phyloP scores from a whole-genome alignment of 345 rosid species.

The Hypericum perforatum region DNA sequence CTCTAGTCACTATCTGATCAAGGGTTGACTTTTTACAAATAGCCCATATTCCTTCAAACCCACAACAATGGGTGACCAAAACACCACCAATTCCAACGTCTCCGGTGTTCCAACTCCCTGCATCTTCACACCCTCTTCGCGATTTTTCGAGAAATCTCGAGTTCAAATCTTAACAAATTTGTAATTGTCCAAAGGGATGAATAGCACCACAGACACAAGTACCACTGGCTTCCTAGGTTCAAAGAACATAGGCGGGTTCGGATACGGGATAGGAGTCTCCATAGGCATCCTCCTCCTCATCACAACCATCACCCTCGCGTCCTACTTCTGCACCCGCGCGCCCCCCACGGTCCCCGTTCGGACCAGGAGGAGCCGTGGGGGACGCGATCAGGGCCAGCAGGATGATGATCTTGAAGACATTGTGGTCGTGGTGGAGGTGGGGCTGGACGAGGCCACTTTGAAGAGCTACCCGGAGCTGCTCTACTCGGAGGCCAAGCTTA shows the following conservation, averaged over 20 bases:
- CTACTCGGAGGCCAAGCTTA: conserved; percentile 48
- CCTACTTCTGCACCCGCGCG: conserved; percentile 34
- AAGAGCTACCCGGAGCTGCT: conserved; percentile 62
- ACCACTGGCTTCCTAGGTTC: conserved; percentile 11
- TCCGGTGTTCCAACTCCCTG: not conserved
- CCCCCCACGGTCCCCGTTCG: not conserved
- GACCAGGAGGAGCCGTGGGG: not conserved
- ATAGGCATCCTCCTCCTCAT: conserved; percentile 35
- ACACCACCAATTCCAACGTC: conserved; percentile 6
- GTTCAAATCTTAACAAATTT: not conserved
- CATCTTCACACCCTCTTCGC: not conserved
- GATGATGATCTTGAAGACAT: conserved; percentile 8
- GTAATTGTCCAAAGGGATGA: conserved; percentile 13
- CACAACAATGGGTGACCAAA: conserved; percentile 28
- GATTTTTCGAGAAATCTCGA: no score
- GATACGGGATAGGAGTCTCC: conserved; percentile 36
- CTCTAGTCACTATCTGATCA: conserved; percentile 3
- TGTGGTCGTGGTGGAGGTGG: conserved; percentile 36
- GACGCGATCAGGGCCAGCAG: not conserved
- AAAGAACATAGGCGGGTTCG: conserved; percentile 25
- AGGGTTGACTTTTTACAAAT: conserved; percentile 38
- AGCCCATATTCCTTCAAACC: conserved; percentile 8
- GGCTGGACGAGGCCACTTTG: conserved; percentile 66
- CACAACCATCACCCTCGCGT: conserved; percentile 30
- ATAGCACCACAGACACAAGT: conserved; percentile 6